Evolutionary conservation across 768 basidiomycete genomes (phyloP), one percentile per base, ranked within the genome.

Genomic region (Mycena chlorophos): DNA sequence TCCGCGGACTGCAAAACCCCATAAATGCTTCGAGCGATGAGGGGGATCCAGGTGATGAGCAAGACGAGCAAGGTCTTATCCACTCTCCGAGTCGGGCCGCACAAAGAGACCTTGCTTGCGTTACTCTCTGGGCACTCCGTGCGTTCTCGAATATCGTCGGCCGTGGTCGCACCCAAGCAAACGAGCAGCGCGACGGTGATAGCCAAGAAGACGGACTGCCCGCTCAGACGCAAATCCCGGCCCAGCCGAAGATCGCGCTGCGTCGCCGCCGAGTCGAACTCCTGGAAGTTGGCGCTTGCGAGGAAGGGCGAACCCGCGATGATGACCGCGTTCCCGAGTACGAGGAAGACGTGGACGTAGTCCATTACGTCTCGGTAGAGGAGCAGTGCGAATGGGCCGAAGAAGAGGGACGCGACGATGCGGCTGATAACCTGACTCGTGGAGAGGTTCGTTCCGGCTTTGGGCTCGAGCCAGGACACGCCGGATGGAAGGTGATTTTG

Each of bases 51-150:
- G 13, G 56, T 52, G 10, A 57, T 23, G 16, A 61, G 30, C 19
- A 61, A 29, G 17, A 61, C 5, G n/a, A 50, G 14, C 25, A 61
- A 29, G 16, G 60, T 61, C 26, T 51, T 54, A 34, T 61, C n/a
- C n/a, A n/a, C n/a, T n/a, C n/a, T n/a, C n/a, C n/a, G n/a, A n/a
- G n/a, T n/a, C n/a, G n/a, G n/a, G n/a, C n/a, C n/a, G n/a, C n/a
- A n/a, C n/a, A n/a, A n/a, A n/a, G 5, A 56, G 12, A 16, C 19
- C 26, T 14, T 5, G 16, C 17, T 5, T 23, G 13, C 22, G 52
- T 55, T 4, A 43, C 49, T 14, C 31, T 19, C 4, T n/a, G 50
- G 38, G 6, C 19, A 13, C 20, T 12, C 13, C 39, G 39, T 40
- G 20, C 20, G 12, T 10, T 40, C 39, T 6, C 39, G 6, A 40